Evolutionary conservation across 2,329 filamentous ascomycete species (phyloP).

Genomic region (Magnaporthiopsis rhizophila): DNA sequence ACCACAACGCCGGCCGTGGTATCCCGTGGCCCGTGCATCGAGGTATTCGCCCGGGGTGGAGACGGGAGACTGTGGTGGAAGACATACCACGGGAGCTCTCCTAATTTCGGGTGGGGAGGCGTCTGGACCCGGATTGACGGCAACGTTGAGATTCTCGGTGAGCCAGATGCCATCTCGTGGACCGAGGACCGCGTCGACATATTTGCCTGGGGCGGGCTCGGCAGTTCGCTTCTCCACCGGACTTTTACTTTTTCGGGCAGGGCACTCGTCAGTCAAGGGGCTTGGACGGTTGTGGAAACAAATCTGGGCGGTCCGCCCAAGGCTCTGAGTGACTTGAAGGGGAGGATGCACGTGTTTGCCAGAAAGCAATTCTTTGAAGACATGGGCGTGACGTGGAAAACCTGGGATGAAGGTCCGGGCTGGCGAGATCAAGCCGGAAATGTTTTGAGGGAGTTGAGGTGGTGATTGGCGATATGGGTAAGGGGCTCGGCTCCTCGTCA

Average conservation of each 20-base stretch:
- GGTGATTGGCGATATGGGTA: too few species aligned
- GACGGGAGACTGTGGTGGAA: background rate
- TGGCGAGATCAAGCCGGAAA: too few species aligned
- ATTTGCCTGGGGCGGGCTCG: background rate
- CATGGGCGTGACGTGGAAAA: too few species aligned
- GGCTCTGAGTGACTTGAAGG: background rate
- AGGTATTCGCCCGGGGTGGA: background rate
- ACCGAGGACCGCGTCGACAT: background rate
- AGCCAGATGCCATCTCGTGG: constrained; percentile 2
- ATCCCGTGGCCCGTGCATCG: background rate
- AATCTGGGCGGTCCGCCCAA: background rate
- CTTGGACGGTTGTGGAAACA: background rate
- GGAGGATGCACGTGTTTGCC: constrained; percentile 1
- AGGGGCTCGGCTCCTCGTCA: too few species aligned
- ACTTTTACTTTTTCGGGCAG: background rate
- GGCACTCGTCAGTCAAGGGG: too few species aligned
- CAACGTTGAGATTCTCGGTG: background rate
- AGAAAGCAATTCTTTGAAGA: too few species aligned
- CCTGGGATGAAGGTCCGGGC: too few species aligned
- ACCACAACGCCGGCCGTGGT: background rate
- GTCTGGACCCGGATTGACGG: background rate
- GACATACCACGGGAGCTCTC: background rate
- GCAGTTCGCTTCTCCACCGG: background rate
- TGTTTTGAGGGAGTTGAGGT: too few species aligned
- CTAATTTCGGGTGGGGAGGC: background rate